Base-by-base conservation (phyloP, 225 moss, liverwort and hornwort genomes). In the Sphagnum contortum region DNA sequence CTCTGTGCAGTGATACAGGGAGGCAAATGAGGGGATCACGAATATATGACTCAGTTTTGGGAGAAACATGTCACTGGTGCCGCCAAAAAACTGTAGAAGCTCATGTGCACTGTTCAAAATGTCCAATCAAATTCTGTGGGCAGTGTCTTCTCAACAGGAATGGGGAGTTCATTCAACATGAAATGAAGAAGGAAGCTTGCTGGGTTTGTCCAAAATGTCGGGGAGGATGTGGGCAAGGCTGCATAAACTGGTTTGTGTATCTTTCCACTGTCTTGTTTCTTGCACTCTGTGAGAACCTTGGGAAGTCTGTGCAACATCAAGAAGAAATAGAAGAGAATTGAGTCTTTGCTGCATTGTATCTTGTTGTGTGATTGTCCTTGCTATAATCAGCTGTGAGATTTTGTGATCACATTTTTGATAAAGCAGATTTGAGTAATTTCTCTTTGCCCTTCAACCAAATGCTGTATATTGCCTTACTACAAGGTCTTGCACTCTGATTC, bases 31-130 rank as follows among this genome's bases (percentile, higher is more conserved):
- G 73, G 49, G 73, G 81, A 44, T 78, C 80, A 12, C 75, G 84
- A 4, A 3, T 84, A 1, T 84, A 84, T 46, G 84, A 84, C 69
- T 84, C 84, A 4, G 64, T 53, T 45, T 69, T 81, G 12, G 84
- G 84, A n/a, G 71, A 45, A 47, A 84, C 84, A 14, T 84, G 84
- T 60, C 84, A 84, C 9, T 84, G 84, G 81, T 84, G 84, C 47
- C 81, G 81, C n/a, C 84, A 84, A 57, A 84, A 84, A 61, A 84
- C 84, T 4, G 84, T 84, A 71, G 84, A 84, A 73, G 77, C 62
- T 57, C 84, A 84, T 56, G 84, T 76, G 3, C 77, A 81, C 73
- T 84, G 84, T 48, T 61, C 80, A 6, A 56, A 73, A 56, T 84
- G 84, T 50, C 0, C 71, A 45, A 53, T 64, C 10, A 57, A 60